These are phyloP conservation scores for Candida insectorum DNA, from an alignment of 805 yeast species.

Conservation along the genomic window DNA sequence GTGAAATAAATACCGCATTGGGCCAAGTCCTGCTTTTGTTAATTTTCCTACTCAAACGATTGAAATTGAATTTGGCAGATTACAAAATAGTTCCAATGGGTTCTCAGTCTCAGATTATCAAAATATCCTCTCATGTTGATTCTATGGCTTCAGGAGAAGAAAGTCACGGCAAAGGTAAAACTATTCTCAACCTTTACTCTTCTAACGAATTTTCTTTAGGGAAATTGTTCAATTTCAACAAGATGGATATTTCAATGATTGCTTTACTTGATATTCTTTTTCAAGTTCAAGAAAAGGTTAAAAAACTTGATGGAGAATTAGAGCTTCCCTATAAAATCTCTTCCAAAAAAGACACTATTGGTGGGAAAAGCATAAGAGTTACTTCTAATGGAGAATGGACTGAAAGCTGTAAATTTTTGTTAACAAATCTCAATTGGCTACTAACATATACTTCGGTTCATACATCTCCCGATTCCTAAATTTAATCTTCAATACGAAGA, in stretches of 20 bases:
- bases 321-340: constrained; percentile 75
- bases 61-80: constrained; percentile 52
- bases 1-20: constrained; percentile 86
- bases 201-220: constrained; percentile 73
- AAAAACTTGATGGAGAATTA: constrained; percentile 47
- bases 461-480: constrained; percentile 11
- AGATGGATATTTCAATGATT: constrained; percentile 77
- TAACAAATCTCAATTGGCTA: constrained; percentile 80
- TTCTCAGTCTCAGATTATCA: constrained; percentile 73
- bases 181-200: constrained; percentile 55
- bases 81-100: constrained; percentile 81
- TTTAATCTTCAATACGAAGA: no score
- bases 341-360: constrained; percentile 57
- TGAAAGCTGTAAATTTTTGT: constrained; percentile 74
- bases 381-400: constrained; percentile 85
- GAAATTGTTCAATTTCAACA: constrained; percentile 67
- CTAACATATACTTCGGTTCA: constrained; percentile 62
- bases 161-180: constrained; percentile 22
- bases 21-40: constrained; percentile 78
- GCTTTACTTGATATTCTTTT: constrained; percentile 63
- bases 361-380: constrained; percentile 70
- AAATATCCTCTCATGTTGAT: constrained; percentile 21
- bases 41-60: constrained; percentile 56
- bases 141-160: constrained; percentile 2
- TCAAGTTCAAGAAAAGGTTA: constrained; percentile 46